Percentiles rank a stretch among this genome's conserved stretches.
Conservation (phyloP, 2,329 filamentous ascomycete genomes). For the Orbilia javanica region DNA sequence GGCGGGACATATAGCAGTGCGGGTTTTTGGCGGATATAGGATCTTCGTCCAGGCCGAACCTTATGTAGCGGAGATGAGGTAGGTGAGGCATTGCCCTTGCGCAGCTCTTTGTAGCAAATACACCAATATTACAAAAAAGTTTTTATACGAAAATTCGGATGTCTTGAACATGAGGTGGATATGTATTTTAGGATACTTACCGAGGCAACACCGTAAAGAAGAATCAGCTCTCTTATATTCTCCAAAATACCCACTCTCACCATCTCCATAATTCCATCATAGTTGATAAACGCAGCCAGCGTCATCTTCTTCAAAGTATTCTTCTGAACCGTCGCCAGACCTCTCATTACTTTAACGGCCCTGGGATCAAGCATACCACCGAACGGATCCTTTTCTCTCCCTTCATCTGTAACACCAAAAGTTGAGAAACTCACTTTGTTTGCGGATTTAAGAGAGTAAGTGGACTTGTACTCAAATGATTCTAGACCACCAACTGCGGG, state of each 20-base stretch:
- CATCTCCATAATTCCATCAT: conserved; percentile 34
- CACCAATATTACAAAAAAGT: background rate
- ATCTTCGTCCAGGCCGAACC: conserved; percentile 31
- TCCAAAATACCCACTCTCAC: background rate
- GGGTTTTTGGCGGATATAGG: conserved; percentile 22
- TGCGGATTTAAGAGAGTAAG: conserved; percentile 2
- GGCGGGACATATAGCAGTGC: conserved; percentile 44
- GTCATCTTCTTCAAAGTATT: conserved; percentile 21
- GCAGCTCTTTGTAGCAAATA: conserved; percentile 17
- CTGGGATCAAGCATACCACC: conserved; percentile 22
- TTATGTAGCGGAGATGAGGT: conserved; percentile 28
- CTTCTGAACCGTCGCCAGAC: conserved; percentile 1
- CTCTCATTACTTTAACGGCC: conserved; percentile 19
- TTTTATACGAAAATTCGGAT: background rate
- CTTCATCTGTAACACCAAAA: background rate
- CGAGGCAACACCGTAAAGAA: background rate
- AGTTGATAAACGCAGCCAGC: conserved; percentile 23
- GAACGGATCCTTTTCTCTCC: background rate
- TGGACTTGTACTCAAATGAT: conserved; percentile 33
- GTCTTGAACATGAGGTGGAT: background rate
- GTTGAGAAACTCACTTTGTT: conserved; percentile 36
- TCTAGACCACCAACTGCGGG: conserved; percentile 11
- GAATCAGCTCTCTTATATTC: conserved; percentile 8
- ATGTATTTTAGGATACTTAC: conserved; percentile 3
- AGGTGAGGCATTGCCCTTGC: conserved; percentile 7